Evolutionary conservation across 768 basidiomycete genomes (phyloP), one percentile per base, ranked within the genome.

Genomic region (Boletus edulis): DNA sequence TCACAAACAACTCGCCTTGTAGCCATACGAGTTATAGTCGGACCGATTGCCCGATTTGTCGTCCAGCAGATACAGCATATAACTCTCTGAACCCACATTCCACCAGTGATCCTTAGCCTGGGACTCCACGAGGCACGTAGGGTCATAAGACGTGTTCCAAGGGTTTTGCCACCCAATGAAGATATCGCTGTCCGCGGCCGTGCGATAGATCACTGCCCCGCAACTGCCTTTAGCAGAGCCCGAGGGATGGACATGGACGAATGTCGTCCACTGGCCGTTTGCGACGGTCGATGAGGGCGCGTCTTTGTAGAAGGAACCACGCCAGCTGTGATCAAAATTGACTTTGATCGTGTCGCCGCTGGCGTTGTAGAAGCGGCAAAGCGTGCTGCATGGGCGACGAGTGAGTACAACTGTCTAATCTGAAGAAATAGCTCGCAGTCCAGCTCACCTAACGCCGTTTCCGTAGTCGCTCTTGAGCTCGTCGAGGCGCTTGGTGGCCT

Each of bases 251-350:
- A 38, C 47, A 17, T 48, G 47, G 17, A 48, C 0, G 47, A 48
- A 48, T 7, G 47, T 42, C 10, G 40, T 50, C 49, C 49, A 50
- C 5, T 50, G 49, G 20, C 40, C 49, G 40, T 50, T 50, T 24
- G 32, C 18, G 20, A 42, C 49, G 14, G 20, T 17, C 40, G 18
- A 6, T 15, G 8, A 2, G 9, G 49, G 31, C 4, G 40, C 12
- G 40, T 50, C 40, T 34, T 32, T 42, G 29, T 41, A 42, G 15
- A 42, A 50, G 49, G 18, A 34, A 9, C 49, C 49, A n/a, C 49
- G 40, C 49, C 40, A 48, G 17, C 37, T 38, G 15, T 48, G 15
- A 17, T 41, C 18, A 15, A 50, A 17, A 13, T 22, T 7, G 31
- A 50, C 31, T 37, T 5, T 42, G 15, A 50, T 32, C 18, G 1